These are phyloP conservation scores for Gymnopilus dilepis DNA, from an alignment of 768 basidiomycete genomes.

Conservation along the genomic window DNA sequence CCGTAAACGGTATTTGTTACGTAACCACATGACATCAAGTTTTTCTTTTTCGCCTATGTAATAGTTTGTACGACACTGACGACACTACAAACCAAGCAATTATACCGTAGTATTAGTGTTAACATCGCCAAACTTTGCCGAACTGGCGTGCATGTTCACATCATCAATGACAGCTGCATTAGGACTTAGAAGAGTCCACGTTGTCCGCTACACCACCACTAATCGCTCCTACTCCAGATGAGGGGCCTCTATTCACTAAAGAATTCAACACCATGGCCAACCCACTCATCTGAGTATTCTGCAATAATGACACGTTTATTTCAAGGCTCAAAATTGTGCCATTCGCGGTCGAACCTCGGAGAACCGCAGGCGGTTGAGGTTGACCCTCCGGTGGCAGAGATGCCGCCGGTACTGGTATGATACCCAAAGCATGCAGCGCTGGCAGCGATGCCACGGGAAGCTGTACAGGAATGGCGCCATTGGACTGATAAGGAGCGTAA, in stretches of 20 bases:
- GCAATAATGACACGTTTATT: slow-evolving; percentile 76
- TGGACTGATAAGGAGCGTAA: slow-evolving; percentile 42
- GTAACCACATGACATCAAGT: no score
- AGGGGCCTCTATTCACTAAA: slow-evolving; percentile 56
- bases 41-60: no score
- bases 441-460: slow-evolving; percentile 71
- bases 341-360: slow-evolving; percentile 72
- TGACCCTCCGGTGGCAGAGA: slow-evolving; percentile 58
- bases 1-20: no score
- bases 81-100: no score
- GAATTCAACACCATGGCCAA: slow-evolving; percentile 74
- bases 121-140: no score
- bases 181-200: slow-evolving; percentile 4
- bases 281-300: slow-evolving; percentile 79
- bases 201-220: slow-evolving; percentile 2
- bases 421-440: slow-evolving; percentile 72
- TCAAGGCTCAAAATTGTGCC: slow-evolving; percentile 77
- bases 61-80: no score
- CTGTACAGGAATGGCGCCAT: slow-evolving; percentile 65
- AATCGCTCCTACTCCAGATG: slow-evolving; percentile 21
- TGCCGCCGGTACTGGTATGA: slow-evolving; percentile 67
- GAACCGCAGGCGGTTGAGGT: slow-evolving; percentile 75
- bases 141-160: no score
- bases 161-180: no score
- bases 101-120: no score